These are phyloP conservation scores for Vitis amurensis DNA, from an alignment of 164 flowering plant genomes.

Conservation along the genomic window DNA sequence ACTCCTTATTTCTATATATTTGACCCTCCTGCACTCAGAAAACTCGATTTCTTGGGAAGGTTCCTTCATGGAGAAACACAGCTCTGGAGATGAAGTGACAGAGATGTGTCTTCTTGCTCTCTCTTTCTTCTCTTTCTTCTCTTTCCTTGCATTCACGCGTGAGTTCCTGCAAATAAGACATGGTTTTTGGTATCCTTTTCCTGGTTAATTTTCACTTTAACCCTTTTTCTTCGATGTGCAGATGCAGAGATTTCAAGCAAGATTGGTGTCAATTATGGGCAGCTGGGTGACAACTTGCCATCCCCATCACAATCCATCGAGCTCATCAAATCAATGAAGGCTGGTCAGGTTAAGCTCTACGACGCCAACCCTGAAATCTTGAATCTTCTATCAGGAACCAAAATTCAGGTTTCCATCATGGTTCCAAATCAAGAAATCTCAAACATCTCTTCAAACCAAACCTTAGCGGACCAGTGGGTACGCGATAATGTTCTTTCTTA, in stretches of 20 bases:
- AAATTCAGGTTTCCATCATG: constrained; percentile 36
- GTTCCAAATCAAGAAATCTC: constrained; percentile 31
- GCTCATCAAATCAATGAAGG: constrained; percentile 27
- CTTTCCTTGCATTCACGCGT: constrained; percentile 24
- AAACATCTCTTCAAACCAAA: constrained; percentile 22
- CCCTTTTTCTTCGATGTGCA: constrained; percentile 3
- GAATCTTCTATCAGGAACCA: constrained; percentile 22
- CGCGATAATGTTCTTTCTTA: constrained; percentile 26
- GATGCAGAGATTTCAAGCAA: constrained; percentile 13
- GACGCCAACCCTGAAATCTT: constrained; percentile 38
- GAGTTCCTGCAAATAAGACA: constrained; percentile 12
- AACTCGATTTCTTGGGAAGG: too few species aligned
- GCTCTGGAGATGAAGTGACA: too few species aligned
- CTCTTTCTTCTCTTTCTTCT: constrained; percentile 15
- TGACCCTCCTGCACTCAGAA: too few species aligned
- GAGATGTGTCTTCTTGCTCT: constrained; percentile 10
- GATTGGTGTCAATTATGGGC: constrained; percentile 42
- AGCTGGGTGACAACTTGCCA: constrained; percentile 35
- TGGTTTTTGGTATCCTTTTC: background rate
- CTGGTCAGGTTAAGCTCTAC: constrained; percentile 30
- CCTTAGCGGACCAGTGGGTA: constrained; percentile 38
- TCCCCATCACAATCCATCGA: constrained; percentile 30
- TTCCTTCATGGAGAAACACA: too few species aligned
- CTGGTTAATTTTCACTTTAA: background rate
- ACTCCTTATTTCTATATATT: too few species aligned